Base-by-base conservation (phyloP, 2,329 filamentous ascomycete species). In the Aspergillus hortae region DNA sequence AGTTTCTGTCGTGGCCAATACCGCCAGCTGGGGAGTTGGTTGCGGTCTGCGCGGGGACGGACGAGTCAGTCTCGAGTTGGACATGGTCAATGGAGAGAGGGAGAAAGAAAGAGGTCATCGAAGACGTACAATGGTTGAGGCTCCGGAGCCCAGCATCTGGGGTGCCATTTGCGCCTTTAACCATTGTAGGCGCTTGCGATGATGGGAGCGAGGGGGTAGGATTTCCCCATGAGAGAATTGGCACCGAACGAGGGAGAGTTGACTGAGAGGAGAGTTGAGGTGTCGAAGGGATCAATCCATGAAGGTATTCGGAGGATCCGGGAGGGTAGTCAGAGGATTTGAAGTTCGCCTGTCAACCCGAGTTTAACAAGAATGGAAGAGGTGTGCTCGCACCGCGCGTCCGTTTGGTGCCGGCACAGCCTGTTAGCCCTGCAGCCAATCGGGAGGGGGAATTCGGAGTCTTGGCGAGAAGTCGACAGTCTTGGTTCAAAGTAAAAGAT, bases 11-110 rank as follows among this genome's bases (percentile, higher is more conserved):
- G 90, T 61, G 96, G 74, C 56, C 78, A 77, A 76, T 96, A 96
- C 64, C 94, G 87, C 94, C 94, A 97, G 80, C 73, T 73, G 49
- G 94, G 92, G 53, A 99, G 84, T 60, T 85, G 85, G 69, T 85
- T 83, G 66, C 88, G 90, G 74, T 96, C 91, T 96, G 66, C 43
- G 52, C 46, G 33, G 40, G 32, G 32, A 12, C 23, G 43, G 32
- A 25, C 19, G 15, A 30, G 54, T 63, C 53, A 66, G 52, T 47
- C 49, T 36, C 11, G 33, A 41, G 10, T n/a, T n/a, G 25, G 23
- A n/a, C 36, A 2, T 30, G 40, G 40, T 21, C 19, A 15, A 19
- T 38, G 23, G 12, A 12, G 12, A 30, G 30, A n/a, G 33, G 19
- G 19, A n/a, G 33, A 35, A 9, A n/a, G 33, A 17, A 7, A 11